Percentiles rank a stretch among this genome's conserved stretches.
These are phyloP conservation scores for Debaryomyces prosopidis DNA, from an alignment of 805 yeast species.

Conservation along the genomic window DNA sequence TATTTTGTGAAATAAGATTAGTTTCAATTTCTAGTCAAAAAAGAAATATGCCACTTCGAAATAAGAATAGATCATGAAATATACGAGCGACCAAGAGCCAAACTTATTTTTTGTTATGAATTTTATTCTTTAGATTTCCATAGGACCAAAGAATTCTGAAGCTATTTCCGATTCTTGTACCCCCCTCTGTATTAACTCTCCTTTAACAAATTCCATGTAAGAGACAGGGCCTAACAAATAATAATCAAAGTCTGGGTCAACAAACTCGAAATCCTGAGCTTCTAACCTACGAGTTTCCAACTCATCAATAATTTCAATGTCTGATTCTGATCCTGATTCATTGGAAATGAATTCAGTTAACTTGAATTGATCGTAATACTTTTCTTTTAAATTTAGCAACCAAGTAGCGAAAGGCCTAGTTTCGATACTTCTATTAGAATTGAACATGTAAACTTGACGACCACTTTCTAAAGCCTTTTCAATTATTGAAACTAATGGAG, in stretches of 20 bases:
- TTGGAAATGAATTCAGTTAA: conserved; percentile 23
- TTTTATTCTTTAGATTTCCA: conserved; percentile 14
- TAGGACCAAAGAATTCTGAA: conserved; percentile 36
- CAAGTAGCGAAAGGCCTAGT: conserved; percentile 25
- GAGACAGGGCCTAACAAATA: conserved; percentile 36
- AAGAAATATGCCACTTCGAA: too few species aligned
- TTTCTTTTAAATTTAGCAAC: conserved; percentile 15
- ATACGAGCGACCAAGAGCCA: too few species aligned
- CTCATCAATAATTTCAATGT: conserved; percentile 8
- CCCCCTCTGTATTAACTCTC: conserved; percentile 18
- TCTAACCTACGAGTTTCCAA: conserved; percentile 11
- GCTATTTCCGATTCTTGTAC: conserved; percentile 14
- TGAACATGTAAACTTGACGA: conserved; percentile 29
- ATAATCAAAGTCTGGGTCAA: conserved; percentile 13
- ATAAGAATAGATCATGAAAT: too few species aligned
- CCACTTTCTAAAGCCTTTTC: conserved; percentile 37
- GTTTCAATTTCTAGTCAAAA: too few species aligned
- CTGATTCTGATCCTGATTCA: conserved; percentile 4
- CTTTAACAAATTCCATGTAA: conserved; percentile 29
- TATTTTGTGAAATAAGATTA: too few species aligned
- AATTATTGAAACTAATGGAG: conserved; percentile 59
- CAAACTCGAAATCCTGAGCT: conserved; percentile 18
- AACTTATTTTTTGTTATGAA: too few species aligned
- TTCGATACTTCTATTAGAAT: conserved; percentile 27
- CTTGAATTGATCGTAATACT: conserved; percentile 14